Evolutionary conservation across 495 filamentous ascomycete species (phyloP), one percentile per base, ranked within the genome.

Genomic region (Symbiotaphrina buchneri): DNA sequence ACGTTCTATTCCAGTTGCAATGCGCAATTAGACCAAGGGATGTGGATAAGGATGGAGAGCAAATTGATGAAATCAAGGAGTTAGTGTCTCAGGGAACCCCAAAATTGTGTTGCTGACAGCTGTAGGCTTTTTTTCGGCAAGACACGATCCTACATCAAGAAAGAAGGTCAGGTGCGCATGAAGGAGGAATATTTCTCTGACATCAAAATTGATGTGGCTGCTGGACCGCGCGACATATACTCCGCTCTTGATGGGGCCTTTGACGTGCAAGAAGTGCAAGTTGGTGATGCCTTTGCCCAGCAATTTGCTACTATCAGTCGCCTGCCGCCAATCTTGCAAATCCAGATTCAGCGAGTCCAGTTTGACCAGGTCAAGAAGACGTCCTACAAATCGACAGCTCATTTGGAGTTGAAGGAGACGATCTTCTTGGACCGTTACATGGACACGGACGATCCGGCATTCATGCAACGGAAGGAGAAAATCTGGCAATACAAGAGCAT

Each of bases 371-470:
- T 54, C n/a, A 65, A 53, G 32, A 62, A 65, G 30, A 51, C 51
- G 15, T 56, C 68, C 2, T 72, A 61, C 43, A 94, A 93, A 39
- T 81, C 81, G 6, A 69, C 71, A 18, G 70, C 83, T 30, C 75
- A 77, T 23, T 56, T 95, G 13, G 55, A 62, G 8, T 61, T 97
- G 15, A 63, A 67, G 11, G 71, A 85, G 30, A 68, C 61, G 2
- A 65, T 97, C 20, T 94, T 75, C 45, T 56, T 97, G 28, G 87
- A 95, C 50, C 68, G 84, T 10, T 97, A 85, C 48, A 73, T 90
- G 59, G 76, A 87, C 30, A 62, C 61, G 2, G 55, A 59, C 19
- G 53, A 65, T 18, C 59, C 63, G 0, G 47, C 58, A 3, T 47
- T 87, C 2, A 58, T 72, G 45, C 43, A 54, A 20, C 56, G 59